phyloP scores from a whole-genome alignment of 2,329 filamentous ascomycete genomes.

The Coniochaeta sp. region DNA sequence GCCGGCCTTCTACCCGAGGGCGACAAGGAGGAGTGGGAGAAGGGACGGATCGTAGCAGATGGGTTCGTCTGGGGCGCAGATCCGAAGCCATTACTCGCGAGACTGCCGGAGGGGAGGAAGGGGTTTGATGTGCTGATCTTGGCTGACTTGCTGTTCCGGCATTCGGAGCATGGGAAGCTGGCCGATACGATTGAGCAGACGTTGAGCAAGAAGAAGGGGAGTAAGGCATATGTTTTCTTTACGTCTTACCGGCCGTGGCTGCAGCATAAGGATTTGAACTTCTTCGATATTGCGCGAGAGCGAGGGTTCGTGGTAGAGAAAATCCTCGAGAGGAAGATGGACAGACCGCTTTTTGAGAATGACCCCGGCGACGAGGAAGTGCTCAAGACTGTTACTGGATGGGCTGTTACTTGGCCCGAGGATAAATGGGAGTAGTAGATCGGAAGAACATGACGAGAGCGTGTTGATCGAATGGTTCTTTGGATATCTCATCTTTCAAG shows the following conservation, averaged over 20 bases:
- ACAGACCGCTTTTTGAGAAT: slow-evolving; percentile 81
- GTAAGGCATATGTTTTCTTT: slow-evolving; percentile 80
- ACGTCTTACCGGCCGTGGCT: slow-evolving; percentile 92
- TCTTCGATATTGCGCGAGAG: slow-evolving; percentile 70
- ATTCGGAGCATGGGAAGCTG: slow-evolving; percentile 76
- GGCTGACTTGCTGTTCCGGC: slow-evolving; percentile 85
- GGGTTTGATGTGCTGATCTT: slow-evolving; percentile 78
- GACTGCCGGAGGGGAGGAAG: slow-evolving; percentile 34
- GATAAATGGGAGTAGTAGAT: slow-evolving; percentile 17
- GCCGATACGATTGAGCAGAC: slow-evolving; percentile 64
- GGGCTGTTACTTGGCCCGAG: slow-evolving; percentile 60
- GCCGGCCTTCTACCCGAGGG: slow-evolving; percentile 35
- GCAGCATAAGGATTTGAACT: slow-evolving; percentile 73
- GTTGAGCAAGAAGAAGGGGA: slow-evolving; percentile 45
- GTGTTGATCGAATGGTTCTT: background rate
- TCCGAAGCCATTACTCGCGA: slow-evolving; percentile 46
- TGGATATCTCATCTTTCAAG: background rate
- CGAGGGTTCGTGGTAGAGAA: slow-evolving; percentile 71
- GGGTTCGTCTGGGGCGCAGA: slow-evolving; percentile 83
- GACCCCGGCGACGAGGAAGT: slow-evolving; percentile 79
- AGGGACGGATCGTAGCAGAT: slow-evolving; percentile 42
- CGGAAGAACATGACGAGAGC: background rate
- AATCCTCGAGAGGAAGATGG: slow-evolving; percentile 74
- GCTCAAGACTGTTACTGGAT: slow-evolving; percentile 76
- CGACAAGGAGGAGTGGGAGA: slow-evolving; percentile 19